Conservation (phyloP, 768 basidiomycete species). For the Boletus rubescentipes region DNA sequence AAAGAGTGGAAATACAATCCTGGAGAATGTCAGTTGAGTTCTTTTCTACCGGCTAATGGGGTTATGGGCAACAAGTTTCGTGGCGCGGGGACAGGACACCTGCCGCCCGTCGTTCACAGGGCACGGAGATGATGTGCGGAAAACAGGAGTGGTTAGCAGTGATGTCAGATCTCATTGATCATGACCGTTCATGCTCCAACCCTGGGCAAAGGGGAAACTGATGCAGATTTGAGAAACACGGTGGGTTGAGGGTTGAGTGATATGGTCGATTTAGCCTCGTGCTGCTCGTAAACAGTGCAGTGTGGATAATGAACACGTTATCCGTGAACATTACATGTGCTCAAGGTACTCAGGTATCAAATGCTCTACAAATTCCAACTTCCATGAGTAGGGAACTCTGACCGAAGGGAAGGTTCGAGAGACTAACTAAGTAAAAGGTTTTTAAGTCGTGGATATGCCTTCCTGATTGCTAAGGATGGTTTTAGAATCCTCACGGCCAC, state of each 20-base stretch:
- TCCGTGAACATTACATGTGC: slow-evolving; percentile 1
- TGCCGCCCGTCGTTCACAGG: slow-evolving; percentile 15
- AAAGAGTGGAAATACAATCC: slow-evolving; percentile 8
- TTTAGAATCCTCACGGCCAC: neutral
- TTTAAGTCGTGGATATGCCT: neutral
- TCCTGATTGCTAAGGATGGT: neutral
- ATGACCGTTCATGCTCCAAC: slow-evolving; percentile 9
- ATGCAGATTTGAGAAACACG: slow-evolving; percentile 11
- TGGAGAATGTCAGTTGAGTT: slow-evolving; percentile 2
- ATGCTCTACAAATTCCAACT: neutral
- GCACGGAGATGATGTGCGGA: slow-evolving; percentile 11
- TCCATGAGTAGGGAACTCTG: slow-evolving; percentile 4
- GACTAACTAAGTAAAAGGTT: slow-evolving; percentile 1
- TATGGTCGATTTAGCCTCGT: slow-evolving; percentile 13
- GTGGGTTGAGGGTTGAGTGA: slow-evolving; percentile 30
- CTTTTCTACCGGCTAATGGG: slow-evolving; percentile 32
- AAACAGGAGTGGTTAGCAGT: slow-evolving; percentile 4
- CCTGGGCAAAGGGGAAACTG: slow-evolving; percentile 32
- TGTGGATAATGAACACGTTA: slow-evolving; percentile 1
- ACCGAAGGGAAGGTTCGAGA: neutral
- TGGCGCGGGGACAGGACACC: slow-evolving; percentile 11
- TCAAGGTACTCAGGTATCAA: neutral
- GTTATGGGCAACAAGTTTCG: slow-evolving; percentile 30
- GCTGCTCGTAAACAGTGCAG: slow-evolving; percentile 1
- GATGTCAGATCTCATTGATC: slow-evolving; percentile 3